Conservation (phyloP, 1,284 basidiomycete genomes). For the Cryptococcus wingfieldii region DNA sequence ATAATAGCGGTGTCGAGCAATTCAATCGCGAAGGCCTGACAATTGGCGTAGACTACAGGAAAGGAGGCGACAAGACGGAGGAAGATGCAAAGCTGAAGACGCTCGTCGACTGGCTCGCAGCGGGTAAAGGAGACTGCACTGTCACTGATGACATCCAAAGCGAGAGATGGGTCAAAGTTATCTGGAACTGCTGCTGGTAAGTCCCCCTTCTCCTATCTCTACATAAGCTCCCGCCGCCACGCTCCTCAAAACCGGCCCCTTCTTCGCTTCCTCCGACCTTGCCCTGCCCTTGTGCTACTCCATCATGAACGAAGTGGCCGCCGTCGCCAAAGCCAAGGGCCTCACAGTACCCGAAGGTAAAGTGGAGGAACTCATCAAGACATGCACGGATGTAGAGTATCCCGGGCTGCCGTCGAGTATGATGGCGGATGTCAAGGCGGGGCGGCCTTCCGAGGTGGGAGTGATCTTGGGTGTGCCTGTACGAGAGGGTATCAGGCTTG, state of each 20-base stretch:
- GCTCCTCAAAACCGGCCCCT: slow-evolving; percentile 40
- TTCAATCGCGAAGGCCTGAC: slow-evolving; percentile 46
- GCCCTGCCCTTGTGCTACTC: slow-evolving; percentile 35
- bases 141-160: slow-evolving; percentile 51
- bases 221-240: slow-evolving; percentile 27
- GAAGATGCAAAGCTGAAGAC: slow-evolving; percentile 37
- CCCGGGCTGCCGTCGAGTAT: slow-evolving; percentile 44
- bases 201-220: neutral
- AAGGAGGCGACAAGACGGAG: slow-evolving; percentile 15
- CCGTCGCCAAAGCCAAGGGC: slow-evolving; percentile 48
- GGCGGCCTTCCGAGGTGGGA: slow-evolving; percentile 47
- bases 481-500: slow-evolving; percentile 45
- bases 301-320: slow-evolving; percentile 46
- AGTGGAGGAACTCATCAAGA: slow-evolving; percentile 39
- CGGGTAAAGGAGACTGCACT: slow-evolving; percentile 45
- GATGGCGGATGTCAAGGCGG: slow-evolving; percentile 44
- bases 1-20: slow-evolving; percentile 36
- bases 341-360: slow-evolving; percentile 43
- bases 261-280: slow-evolving; percentile 38
- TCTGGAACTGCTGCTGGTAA: slow-evolving; percentile 38
- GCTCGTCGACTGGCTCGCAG: slow-evolving; percentile 39
- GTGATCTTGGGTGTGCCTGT: slow-evolving; percentile 49
- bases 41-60: slow-evolving; percentile 46
- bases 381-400: slow-evolving; percentile 36
- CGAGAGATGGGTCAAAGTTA: slow-evolving; percentile 53